Base-by-base conservation (phyloP, 2,329 filamentous ascomycete species). In the Bisporella sp. region DNA sequence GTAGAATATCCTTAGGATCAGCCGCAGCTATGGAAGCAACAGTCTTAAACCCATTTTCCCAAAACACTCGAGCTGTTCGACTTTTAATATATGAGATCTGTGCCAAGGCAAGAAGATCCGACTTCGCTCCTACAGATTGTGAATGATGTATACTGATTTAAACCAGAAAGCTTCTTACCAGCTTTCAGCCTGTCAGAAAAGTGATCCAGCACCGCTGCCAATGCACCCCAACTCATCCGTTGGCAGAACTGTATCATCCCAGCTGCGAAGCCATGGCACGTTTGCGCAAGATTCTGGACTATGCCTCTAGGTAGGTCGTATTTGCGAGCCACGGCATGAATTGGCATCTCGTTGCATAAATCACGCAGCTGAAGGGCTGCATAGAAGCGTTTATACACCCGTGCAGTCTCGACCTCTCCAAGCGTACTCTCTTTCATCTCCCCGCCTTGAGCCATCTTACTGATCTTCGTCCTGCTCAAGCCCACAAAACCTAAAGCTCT, bases 201-300 rank as follows among this genome's bases (percentile, higher is more conserved):
- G 62, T 90, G 86, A 57, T 89, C 84, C 32, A 90, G 71, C 5
- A 85, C 82, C 4, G 82, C 84, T 5, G 81, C 80, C 63, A 90
- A 78, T 59, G 85, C 81, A 1, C 78, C 79, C 84, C 85, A 89
- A 2, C 77, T 81, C 86, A 91, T 89, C 13, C 80, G 76, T 57
- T 88, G 76, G 62, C 86, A 90, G 61, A 90, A 90, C 57, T 87
- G 89, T 53, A 90, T 80, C 73, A 89, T 88, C 4, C 85, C 85
- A 2, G 84, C 84, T 4, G 85, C 87, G 61, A 90, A 91, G 0
- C 87, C 87, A 56, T 89, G 82, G 57, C 86, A 89, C 1, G 82
- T 85, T 59, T 89, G 85, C 2, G 85, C 79, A 1, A 90, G 72
- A 21, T 75, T 86, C 65, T 91, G 87, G 8, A 90, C 79, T 5